Conservation (phyloP, 441 rosid genomes). For the Jatropha multifida region DNA sequence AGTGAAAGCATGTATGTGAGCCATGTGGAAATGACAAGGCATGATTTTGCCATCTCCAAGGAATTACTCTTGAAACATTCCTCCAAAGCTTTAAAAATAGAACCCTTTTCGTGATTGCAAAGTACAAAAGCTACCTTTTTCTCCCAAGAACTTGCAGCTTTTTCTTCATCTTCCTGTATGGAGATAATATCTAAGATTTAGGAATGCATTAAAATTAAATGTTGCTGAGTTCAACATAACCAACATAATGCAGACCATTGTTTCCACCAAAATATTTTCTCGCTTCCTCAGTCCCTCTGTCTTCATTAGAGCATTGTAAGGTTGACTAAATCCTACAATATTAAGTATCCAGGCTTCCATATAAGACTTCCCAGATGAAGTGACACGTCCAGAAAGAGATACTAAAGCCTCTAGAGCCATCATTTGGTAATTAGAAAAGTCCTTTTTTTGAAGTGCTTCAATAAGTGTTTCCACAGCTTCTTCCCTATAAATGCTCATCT, state of each 20-base stretch:
- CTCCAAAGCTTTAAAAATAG: conserved; percentile 59
- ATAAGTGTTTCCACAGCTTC: conserved; percentile 59
- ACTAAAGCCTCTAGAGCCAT: conserved; percentile 49
- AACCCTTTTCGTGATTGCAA: conserved; percentile 64
- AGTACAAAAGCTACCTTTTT: conserved; percentile 54
- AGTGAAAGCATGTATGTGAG: conserved; percentile 52
- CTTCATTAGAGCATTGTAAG: conserved; percentile 49
- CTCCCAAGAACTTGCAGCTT: conserved; percentile 56
- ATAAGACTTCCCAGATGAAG: conserved; percentile 47
- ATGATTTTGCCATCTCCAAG: conserved; percentile 49
- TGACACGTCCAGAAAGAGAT: conserved; percentile 51
- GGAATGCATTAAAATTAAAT: conserved; percentile 10
- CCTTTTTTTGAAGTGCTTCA: conserved; percentile 56
- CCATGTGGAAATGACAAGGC: conserved; percentile 64
- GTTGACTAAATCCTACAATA: conserved; percentile 53
- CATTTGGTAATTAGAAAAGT: conserved; percentile 53
- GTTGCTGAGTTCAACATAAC: background rate
- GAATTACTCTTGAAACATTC: conserved; percentile 66
- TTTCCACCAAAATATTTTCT: conserved; percentile 39
- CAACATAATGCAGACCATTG: conserved; percentile 33
- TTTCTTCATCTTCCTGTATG: conserved; percentile 57
- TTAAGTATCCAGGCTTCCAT: conserved; percentile 63
- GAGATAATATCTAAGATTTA: conserved; percentile 10
- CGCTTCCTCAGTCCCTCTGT: conserved; percentile 31
- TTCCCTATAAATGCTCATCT: conserved; percentile 80